Percentiles rank a stretch among this genome's conserved stretches.
Evolutionary conservation across 805 yeast genomes (phyloP).

Genomic region (Saccharomycopsis lassenensis): DNA sequence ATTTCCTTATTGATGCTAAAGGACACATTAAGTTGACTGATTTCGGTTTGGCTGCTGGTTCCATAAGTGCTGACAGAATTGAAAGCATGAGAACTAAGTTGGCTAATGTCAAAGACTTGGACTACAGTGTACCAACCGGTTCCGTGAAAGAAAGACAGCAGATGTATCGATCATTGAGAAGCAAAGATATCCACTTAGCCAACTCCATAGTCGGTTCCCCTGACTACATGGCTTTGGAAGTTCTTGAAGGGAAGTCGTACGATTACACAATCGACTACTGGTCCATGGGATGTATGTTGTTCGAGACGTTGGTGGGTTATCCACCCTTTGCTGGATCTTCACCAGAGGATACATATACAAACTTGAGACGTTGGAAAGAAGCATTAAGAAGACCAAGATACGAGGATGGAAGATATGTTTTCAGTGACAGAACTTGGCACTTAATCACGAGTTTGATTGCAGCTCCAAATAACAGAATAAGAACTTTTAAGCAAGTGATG

Average conservation of each 20-base stretch:
- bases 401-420: constrained; percentile 82
- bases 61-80: constrained; percentile 83
- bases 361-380: constrained; percentile 86
- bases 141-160: constrained; percentile 80
- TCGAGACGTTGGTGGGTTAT: constrained; percentile 92
- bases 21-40: constrained; percentile 94
- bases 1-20: constrained; percentile 76
- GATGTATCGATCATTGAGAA: constrained; percentile 69
- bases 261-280: constrained; percentile 97
- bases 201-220: constrained; percentile 97
- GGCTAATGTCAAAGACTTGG: constrained; percentile 65
- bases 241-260: constrained; percentile 83
- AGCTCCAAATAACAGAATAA: constrained; percentile 61
- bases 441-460: constrained; percentile 72
- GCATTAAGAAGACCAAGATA: constrained; percentile 83
- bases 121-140: constrained; percentile 50
- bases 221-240: constrained; percentile 98
- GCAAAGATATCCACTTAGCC: constrained; percentile 72
- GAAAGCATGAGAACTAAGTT: constrained; percentile 76
- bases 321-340: constrained; percentile 95
- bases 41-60: constrained; percentile 95
- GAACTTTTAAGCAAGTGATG: constrained; percentile 72
- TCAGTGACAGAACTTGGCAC: constrained; percentile 95
- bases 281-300: constrained; percentile 96
- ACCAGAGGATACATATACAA: constrained; percentile 90